Evolutionary conservation across 441 rosid genomes (phyloP).

Genomic region (Jatropha multifida): DNA sequence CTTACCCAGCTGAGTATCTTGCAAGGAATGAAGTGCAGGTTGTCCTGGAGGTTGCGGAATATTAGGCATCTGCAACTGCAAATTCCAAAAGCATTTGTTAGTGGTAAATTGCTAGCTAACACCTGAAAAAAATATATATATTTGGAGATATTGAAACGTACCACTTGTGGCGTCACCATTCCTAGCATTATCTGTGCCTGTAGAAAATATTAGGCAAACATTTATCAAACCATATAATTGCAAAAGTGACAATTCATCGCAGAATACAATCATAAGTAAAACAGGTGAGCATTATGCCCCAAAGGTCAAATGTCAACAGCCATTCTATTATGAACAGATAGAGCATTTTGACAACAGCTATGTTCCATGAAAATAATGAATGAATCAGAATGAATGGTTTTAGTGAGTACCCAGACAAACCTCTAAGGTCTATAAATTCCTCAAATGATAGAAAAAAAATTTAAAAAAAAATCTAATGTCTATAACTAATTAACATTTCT

Average conservation of each 20-base stretch:
- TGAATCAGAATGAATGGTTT: neutral
- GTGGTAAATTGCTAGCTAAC: conserved; percentile 14
- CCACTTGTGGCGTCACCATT: conserved; percentile 80
- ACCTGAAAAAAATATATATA: conserved; percentile 17
- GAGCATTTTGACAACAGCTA: neutral
- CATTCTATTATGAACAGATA: neutral
- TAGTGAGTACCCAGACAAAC: neutral
- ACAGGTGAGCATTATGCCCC: neutral
- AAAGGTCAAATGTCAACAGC: neutral
- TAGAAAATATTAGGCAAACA: conserved; percentile 23
- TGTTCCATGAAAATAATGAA: neutral
- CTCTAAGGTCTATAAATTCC: too few species aligned
- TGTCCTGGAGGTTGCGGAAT: conserved; percentile 57
- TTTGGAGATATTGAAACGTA: conserved; percentile 42
- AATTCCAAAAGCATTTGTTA: conserved; percentile 23
- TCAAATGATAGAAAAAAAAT: too few species aligned
- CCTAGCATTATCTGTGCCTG: conserved; percentile 94
- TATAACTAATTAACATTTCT: neutral
- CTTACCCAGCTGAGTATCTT: conserved; percentile 47
- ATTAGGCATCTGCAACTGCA: conserved; percentile 78
- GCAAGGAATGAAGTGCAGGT: conserved; percentile 41
- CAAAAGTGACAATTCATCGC: neutral
- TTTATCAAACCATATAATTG: neutral
- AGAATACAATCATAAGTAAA: neutral
- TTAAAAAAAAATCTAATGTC: neutral